phyloP scores from a whole-genome alignment of 2,329 filamentous ascomycete genomes.

The Aspergillus sp. region DNA sequence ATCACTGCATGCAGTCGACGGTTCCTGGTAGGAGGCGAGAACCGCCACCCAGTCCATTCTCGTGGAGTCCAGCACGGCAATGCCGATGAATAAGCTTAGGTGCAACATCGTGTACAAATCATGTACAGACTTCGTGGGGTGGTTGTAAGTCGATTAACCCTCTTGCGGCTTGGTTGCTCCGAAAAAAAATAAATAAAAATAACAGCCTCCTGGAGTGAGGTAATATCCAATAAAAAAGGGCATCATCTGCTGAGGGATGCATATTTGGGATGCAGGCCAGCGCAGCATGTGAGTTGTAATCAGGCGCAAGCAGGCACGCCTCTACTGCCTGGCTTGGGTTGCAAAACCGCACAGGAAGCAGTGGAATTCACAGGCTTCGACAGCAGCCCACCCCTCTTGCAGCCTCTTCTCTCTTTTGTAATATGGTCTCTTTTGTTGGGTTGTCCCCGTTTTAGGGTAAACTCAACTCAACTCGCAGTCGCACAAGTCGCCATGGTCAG shows the following conservation, averaged over 20 bases:
- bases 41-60: constrained; percentile 6
- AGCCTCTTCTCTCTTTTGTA: neutral
- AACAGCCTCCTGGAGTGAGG: constrained; percentile 13
- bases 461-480: constrained; percentile 2
- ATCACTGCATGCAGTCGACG: constrained; percentile 18
- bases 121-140: constrained; percentile 1
- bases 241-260: constrained; percentile 10
- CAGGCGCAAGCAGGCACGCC: constrained; percentile 12
- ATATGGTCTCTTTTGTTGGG: neutral
- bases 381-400: constrained; percentile 9
- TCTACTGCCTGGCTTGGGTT: constrained; percentile 20
- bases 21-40: constrained; percentile 15
- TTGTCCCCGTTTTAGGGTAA: constrained; percentile 3
- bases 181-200: constrained; percentile 1
- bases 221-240: constrained; percentile 17
- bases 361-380: constrained; percentile 15
- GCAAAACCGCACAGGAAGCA: constrained; percentile 17
- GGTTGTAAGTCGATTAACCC: constrained; percentile 11
- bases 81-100: constrained; percentile 20
- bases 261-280: constrained; percentile 21
- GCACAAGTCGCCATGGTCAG: constrained; percentile 14
- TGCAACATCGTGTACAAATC: constrained; percentile 19
- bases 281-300: constrained; percentile 32
- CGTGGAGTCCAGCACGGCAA: constrained; percentile 9
- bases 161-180: constrained; percentile 4